phyloP scores from a whole-genome alignment of 345 rosid species.

The Euclidium syriacum region DNA sequence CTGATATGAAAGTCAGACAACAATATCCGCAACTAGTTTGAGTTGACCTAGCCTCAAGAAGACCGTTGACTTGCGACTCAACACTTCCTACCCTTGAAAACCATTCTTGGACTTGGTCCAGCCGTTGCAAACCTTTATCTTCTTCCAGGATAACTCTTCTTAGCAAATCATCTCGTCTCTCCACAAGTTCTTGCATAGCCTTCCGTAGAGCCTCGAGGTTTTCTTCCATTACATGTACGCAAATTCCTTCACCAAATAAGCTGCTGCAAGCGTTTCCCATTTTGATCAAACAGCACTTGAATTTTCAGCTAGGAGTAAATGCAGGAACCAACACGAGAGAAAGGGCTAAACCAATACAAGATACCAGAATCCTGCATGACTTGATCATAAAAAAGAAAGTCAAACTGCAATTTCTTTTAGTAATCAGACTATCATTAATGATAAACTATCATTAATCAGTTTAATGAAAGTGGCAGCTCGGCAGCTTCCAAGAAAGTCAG shows the following conservation, averaged over 20 bases:
- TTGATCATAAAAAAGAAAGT: too few relatives aligned
- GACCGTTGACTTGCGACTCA: not conserved
- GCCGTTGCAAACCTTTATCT: too few relatives aligned
- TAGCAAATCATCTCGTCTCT: not conserved
- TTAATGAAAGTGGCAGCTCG: too few relatives aligned
- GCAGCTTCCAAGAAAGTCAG: too few relatives aligned
- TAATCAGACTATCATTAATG: too few relatives aligned
- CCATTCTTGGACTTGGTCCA: not conserved
- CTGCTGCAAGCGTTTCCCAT: not conserved
- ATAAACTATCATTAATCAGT: too few relatives aligned
- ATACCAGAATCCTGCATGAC: too few relatives aligned
- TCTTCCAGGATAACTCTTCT: not conserved
- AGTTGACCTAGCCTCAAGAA: not conserved
- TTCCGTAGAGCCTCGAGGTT: not conserved
- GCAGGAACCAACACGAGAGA: too few relatives aligned
- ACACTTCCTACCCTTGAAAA: not conserved
- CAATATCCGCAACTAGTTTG: not conserved
- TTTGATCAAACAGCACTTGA: too few relatives aligned
- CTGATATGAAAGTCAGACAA: not conserved
- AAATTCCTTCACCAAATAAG: not conserved
- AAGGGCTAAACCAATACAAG: too few relatives aligned
- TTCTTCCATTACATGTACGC: not conserved
- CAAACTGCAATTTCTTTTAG: too few relatives aligned
- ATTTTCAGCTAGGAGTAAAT: too few relatives aligned
- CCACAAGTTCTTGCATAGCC: not conserved